Percentiles rank a stretch among this genome's conserved stretches.
phyloP scores from a whole-genome alignment of 2,329 filamentous ascomycete species.

The Penicillium hesseltinei region DNA sequence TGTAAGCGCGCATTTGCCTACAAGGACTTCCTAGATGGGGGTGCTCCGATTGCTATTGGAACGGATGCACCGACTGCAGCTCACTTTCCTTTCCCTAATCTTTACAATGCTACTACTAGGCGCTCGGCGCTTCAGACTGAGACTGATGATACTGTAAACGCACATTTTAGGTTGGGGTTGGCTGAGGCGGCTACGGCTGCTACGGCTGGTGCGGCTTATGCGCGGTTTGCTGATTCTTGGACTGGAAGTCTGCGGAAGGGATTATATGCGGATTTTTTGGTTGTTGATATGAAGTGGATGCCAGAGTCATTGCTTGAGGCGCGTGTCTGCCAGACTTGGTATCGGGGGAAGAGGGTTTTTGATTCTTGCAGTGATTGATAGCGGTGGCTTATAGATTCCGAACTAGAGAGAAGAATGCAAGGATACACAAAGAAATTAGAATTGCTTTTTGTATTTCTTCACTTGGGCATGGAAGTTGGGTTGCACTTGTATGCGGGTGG shows the following conservation, averaged over 20 bases:
- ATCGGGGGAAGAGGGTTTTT: constrained; percentile 39
- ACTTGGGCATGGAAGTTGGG: background rate
- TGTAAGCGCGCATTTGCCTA: constrained; percentile 52
- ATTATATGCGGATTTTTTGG: constrained; percentile 46
- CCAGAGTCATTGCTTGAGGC: constrained; percentile 43
- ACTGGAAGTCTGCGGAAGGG: constrained; percentile 42
- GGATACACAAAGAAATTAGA: background rate
- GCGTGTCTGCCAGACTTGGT: constrained; percentile 47
- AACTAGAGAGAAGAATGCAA: background rate
- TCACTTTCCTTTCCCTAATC: constrained; percentile 46
- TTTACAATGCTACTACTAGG: constrained; percentile 52
- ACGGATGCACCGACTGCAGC: constrained; percentile 52
- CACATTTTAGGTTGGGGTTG: constrained; percentile 44
- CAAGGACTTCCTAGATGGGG: constrained; percentile 49
- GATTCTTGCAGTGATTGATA: constrained; percentile 2
- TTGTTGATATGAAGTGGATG: constrained; percentile 46
- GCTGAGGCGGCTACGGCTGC: constrained; percentile 46
- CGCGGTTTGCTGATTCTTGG: constrained; percentile 46
- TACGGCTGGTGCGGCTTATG: constrained; percentile 48
- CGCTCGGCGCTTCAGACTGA: constrained; percentile 45
- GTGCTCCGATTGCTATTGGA: constrained; percentile 48
- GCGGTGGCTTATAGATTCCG: no score
- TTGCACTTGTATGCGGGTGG: background rate
- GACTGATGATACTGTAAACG: constrained; percentile 42
- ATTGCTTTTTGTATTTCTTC: background rate